Evolutionary conservation across 768 basidiomycete species (phyloP), one percentile per base, ranked within the genome.

Genomic region (Suillus occidentalis): DNA sequence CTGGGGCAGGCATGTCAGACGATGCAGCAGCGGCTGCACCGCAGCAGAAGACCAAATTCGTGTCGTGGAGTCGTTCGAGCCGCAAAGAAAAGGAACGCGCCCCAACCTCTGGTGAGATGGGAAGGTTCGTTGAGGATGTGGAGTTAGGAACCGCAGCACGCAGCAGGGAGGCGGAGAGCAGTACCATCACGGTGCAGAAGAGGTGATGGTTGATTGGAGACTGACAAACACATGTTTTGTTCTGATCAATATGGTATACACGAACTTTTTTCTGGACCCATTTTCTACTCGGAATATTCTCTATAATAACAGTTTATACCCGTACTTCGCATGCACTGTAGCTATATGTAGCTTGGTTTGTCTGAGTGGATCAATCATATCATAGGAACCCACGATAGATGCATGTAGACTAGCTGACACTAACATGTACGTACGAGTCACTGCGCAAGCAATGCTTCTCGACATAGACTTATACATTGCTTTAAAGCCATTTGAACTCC

Each of bases 1-100:
- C 88, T 8, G 87, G 87, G 1, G 79, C 87, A 0, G 87, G 86
- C 1, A 77, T 72, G 68, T 36, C 58, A n/a, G 47, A 79, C 67
- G 77, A 75, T 61, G 65, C 70, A 0, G 79, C 75, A 3, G 82
- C 79, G 69, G 66, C 75, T 40, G 70, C 79, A 18, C 67, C 71
- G 16, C 62, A 31, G 47, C 47, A 37, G 16, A 61, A 63, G 55
- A 47, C 37, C 10, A 63, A 3, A 4, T 47, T 73, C 10, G 14
- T 65, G 10, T 59, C 71, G 18, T 62, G 68, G 52, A 59, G 50
- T 12, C 43, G 57, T 52, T 37, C 60, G 25, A 70, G 42, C 47
- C 65, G 67, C 28, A 72, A 71, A 61, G 70, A 64, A 57, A 73
- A 73, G 37, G 72, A 66, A 65, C 74, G 73, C 37, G 60, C 65